Evolutionary conservation across 768 basidiomycete species (phyloP).

Genomic region (Pilatotrama ljubarskyi): DNA sequence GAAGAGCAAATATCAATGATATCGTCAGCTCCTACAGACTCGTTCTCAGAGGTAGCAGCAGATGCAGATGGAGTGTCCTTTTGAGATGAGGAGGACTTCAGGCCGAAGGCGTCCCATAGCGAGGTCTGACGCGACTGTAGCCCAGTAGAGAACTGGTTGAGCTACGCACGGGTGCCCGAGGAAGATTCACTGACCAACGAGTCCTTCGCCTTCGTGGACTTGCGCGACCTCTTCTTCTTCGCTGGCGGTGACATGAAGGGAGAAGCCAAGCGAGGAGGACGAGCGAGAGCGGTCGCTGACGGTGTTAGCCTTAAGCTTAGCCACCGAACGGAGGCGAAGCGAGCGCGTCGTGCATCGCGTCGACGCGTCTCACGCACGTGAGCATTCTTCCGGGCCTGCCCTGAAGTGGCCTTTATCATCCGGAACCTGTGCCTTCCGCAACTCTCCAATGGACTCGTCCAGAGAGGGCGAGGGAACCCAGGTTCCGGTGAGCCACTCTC

Average conservation of each 20-base stretch:
- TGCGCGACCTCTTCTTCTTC: not conserved
- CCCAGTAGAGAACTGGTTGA: not conserved
- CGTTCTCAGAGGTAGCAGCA: slow-evolving; percentile 12
- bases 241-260: not conserved
- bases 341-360: slow-evolving; percentile 6
- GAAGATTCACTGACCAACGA: not conserved
- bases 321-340: not conserved
- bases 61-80: slow-evolving; percentile 5
- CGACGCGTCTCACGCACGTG: slow-evolving; percentile 16
- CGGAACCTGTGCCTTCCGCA: not conserved
- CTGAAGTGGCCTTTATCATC: not conserved
- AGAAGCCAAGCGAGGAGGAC: not conserved
- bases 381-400: not conserved
- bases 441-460: slow-evolving; percentile 20
- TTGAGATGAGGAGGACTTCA: not conserved
- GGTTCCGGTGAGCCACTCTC: not conserved
- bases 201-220: slow-evolving; percentile 2
- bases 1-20: slow-evolving; percentile 15
- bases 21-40: not conserved
- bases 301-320: no score
- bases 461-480: slow-evolving; percentile 8
- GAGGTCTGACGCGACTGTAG: slow-evolving; percentile 19
- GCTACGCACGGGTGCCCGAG: not conserved
- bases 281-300: not conserved
- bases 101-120: slow-evolving; percentile 12